Evolutionary conservation across 2,329 filamentous ascomycete species (phyloP), one percentile per base, ranked within the genome.

Genomic region (Colletotrichum destructivum): DNA sequence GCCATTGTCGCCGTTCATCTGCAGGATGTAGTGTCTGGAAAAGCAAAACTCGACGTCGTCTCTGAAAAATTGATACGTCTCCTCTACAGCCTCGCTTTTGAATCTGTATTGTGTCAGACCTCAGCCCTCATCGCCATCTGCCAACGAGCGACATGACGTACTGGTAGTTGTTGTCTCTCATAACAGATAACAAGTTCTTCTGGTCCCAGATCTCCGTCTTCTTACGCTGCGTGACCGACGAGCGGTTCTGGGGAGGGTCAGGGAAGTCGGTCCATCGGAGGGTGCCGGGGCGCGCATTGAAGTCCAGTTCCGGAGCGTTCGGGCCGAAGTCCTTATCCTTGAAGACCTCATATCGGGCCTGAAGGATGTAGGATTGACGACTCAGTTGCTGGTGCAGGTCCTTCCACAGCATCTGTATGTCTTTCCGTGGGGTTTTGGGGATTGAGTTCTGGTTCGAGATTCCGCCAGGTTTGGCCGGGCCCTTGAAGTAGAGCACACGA

Each of bases 261-360:
- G 90, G 90, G 55, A 91, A 83, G 74, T 91, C 90, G 7, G 83
- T 86, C 88, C 89, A 92, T 55, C 86, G 82, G 69, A 92, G 77
- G 4, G 86, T 84, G 21, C 88, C 88, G 0, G 81, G 81, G 0
- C 80, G 77, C 7, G 79, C 75, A 71, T 88, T 84, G 51, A 87
- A 82, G 49, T 86, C 82, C 67, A 78, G 75, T 46, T 71, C 70
- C 2, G 78, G 70, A 0, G 78, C 72, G 2, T 77, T 77, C 13
- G 78, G 78, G 23, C 84, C 84, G 75, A 90, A 85, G 71, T 88
- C 84, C 4, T 79, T 78, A 40, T 88, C 83, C 60, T 82, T 83
- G 23, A 82, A 78, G 2, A 91, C 80, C 64, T 90, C 85, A 75
- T 90, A 90, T 13, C 86, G 83, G n/a, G 84, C 76, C 72, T 89